These are phyloP conservation scores for Aspergillus ruber DNA, from an alignment of 2,329 filamentous ascomycete species.

Conservation along the genomic window DNA sequence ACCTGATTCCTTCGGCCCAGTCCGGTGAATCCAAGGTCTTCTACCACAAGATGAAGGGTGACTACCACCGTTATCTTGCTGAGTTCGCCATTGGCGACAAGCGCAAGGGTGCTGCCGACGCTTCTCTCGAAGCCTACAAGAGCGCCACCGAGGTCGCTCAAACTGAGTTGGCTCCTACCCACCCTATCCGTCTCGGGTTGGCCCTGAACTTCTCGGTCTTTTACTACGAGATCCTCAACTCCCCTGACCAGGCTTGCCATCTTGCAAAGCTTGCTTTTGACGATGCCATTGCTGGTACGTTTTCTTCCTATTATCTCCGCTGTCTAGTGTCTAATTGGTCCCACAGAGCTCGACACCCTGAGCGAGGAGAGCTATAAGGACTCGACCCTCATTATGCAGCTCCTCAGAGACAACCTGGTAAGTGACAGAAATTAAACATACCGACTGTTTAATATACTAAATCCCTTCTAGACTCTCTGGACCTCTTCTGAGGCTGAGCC, in stretches of 20 bases:
- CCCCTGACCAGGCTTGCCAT: constrained; percentile 95
- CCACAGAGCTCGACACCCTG: constrained; percentile 81
- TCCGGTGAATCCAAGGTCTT: constrained; percentile 98
- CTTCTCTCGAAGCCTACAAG: constrained; percentile 97
- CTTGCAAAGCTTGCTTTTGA: constrained; percentile 94
- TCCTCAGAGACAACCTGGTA: constrained; percentile 93
- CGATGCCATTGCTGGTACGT: constrained; percentile 81
- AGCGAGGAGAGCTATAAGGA: constrained; percentile 99
- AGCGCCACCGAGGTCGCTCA: constrained; percentile 82
- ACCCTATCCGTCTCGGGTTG: constrained; percentile 87
- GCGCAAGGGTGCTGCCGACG: constrained; percentile 89
- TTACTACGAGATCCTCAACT: constrained; percentile 99
- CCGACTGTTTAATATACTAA: constrained; percentile 14
- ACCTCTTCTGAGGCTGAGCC: constrained; percentile 97
- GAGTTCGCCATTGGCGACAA: constrained; percentile 93
- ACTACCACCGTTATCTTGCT: constrained; percentile 98
- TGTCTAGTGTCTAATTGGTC: not conserved
- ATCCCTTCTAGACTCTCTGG: constrained; percentile 75
- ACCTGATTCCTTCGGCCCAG: constrained; percentile 89
- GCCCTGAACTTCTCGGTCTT: constrained; percentile 97
- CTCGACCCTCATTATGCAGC: constrained; percentile 97
- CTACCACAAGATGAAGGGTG: constrained; percentile 99
- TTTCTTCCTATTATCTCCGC: not conserved
- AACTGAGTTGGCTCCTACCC: constrained; percentile 82
- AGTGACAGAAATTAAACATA: constrained; percentile 18